Percentiles rank a stretch among this genome's conserved stretches.
phyloP scores from a whole-genome alignment of 202 grass and related monocot species.

The Hordeum pubiflorum region DNA sequence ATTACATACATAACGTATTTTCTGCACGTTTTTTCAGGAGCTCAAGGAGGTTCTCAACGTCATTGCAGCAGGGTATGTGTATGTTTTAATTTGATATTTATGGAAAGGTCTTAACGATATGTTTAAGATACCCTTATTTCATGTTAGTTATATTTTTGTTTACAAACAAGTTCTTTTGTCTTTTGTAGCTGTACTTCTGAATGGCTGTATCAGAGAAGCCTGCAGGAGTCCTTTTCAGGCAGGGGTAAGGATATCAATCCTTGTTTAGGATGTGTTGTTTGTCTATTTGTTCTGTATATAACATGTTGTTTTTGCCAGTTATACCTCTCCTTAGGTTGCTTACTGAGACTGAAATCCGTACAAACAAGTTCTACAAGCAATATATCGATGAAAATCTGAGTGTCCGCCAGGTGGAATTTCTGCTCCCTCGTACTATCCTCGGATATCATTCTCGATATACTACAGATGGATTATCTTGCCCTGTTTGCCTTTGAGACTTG shows the following conservation, averaged over 20 bases:
- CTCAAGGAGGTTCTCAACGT: background rate
- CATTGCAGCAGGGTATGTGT: slow-evolving; percentile 19
- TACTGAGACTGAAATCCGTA: slow-evolving; percentile 18
- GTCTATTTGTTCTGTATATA: background rate
- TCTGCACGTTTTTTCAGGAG: slow-evolving; percentile 21
- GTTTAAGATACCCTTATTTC: background rate
- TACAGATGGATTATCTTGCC: background rate
- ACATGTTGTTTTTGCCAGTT: background rate
- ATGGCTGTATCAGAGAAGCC: slow-evolving; percentile 14
- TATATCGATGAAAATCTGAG: background rate
- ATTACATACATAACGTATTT: background rate
- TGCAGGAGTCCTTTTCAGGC: background rate
- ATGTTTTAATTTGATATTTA: background rate
- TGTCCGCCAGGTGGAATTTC: background rate
- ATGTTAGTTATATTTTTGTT: background rate
- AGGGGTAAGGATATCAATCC: slow-evolving; percentile 24
- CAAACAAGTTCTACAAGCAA: background rate
- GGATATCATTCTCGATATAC: background rate
- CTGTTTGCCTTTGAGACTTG: background rate
- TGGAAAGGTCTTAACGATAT: background rate
- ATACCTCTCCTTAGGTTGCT: slow-evolving; percentile 30
- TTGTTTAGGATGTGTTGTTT: background rate
- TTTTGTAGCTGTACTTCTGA: background rate
- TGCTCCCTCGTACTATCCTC: background rate
- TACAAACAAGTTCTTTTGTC: background rate